phyloP scores from a whole-genome alignment of 169 alveolate genomes.

The Plasmodium relictum region DNA sequence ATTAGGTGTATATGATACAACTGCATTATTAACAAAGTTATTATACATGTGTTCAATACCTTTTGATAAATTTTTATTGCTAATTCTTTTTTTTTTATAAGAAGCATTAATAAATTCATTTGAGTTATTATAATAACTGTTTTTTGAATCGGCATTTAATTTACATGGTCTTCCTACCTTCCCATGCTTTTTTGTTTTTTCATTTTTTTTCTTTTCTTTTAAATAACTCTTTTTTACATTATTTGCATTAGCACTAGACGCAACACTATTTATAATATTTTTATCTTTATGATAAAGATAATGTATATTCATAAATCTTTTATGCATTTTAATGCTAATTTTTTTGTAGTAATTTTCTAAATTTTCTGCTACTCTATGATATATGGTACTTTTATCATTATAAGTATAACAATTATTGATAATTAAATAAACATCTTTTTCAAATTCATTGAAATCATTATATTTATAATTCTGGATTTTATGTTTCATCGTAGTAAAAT shows the following conservation, averaged over 20 bases:
- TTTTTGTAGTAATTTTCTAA: constrained; percentile 51
- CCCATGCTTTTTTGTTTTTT: constrained; percentile 40
- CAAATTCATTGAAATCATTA: constrained; percentile 88
- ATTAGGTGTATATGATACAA: too few species aligned
- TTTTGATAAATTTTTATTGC: not conserved
- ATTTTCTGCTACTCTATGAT: constrained; percentile 49
- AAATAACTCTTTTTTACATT: constrained; percentile 8
- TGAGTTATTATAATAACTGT: constrained; percentile 2
- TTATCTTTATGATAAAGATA: constrained; percentile 59
- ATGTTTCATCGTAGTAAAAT: constrained; percentile 90
- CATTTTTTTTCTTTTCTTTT: constrained; percentile 53
- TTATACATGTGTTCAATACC: too few species aligned
- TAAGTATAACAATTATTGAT: constrained; percentile 92
- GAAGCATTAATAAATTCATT: constrained; percentile 7
- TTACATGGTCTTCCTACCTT: constrained; percentile 70
- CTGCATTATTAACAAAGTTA: too few species aligned
- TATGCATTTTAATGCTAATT: constrained; percentile 42
- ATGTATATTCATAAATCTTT: constrained; percentile 42
- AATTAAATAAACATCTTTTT: constrained; percentile 90
- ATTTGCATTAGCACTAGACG: constrained; percentile 1
- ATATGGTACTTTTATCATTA: constrained; percentile 90
- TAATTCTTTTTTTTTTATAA: constrained; percentile 13
- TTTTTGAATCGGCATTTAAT: constrained; percentile 10
- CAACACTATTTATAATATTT: constrained; percentile 20
- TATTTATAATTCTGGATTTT: constrained; percentile 87